Conservation (phyloP, 768 basidiomycete species). For the Boletus tomentosulus region DNA sequence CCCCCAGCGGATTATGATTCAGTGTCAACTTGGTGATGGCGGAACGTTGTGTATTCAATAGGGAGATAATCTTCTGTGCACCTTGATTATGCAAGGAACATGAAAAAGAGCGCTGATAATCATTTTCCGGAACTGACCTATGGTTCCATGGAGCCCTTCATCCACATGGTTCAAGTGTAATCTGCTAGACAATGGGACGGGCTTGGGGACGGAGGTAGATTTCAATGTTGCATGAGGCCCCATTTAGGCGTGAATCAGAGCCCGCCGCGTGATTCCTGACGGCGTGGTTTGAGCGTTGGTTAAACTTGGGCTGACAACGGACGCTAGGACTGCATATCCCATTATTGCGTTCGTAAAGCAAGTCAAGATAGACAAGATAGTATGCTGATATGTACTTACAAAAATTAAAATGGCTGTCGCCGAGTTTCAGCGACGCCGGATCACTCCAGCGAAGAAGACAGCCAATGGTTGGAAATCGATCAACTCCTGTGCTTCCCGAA, state of each 20-base stretch:
- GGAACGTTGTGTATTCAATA: constrained; percentile 39
- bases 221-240: constrained; percentile 4
- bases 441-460: neutral
- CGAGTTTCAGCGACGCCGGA: neutral
- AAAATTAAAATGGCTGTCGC: neutral
- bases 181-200: constrained; percentile 6
- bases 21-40: constrained; percentile 48
- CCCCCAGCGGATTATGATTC: constrained; percentile 53
- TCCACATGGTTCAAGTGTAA: constrained; percentile 15
- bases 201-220: neutral
- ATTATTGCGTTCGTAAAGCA: neutral
- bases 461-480: too few species aligned
- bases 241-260: constrained; percentile 7
- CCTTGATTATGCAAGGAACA: constrained; percentile 34
- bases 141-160: constrained; percentile 21
- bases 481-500: neutral
- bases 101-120: neutral
- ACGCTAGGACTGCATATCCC: neutral
- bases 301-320: neutral
- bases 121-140: constrained; percentile 11
- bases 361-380: neutral
- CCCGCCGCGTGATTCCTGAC: neutral
- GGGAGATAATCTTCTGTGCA: constrained; percentile 47
- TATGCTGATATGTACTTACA: constrained; percentile 3
- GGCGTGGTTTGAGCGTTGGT: neutral